A percentile compares a stretch with the other conserved stretches of the same genome.
Evolutionary conservation across 148 eudicot genomes (phyloP).

Genomic region (Oxyria digyna): DNA sequence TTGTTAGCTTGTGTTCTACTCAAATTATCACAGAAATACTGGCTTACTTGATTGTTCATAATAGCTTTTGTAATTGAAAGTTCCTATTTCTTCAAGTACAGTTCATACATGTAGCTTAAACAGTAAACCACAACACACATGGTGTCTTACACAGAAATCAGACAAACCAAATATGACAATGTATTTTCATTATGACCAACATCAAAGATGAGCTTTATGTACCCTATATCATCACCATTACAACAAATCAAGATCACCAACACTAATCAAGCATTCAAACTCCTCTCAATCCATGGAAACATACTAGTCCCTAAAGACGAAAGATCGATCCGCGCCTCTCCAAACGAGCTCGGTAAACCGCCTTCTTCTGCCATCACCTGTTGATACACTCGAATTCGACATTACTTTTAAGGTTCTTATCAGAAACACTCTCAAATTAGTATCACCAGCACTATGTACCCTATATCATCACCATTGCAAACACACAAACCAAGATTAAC

Average conservation of each 20-base stretch:
- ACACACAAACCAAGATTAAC: not conserved
- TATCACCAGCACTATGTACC: too few species aligned
- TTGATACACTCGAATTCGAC: too few species aligned
- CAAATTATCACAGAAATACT: not conserved
- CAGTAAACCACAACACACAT: not conserved
- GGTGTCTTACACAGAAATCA: too few species aligned
- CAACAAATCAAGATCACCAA: too few species aligned
- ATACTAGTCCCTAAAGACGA: slow-evolving; percentile 8
- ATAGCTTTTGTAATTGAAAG: not conserved
- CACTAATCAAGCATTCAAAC: not conserved
- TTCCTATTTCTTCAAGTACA: not conserved
- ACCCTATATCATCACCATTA: not conserved
- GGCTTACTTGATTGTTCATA: not conserved
- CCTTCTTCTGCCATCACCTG: too few species aligned
- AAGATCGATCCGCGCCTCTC: slow-evolving; percentile 9
- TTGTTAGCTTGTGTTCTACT: not conserved
- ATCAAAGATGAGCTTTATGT: not conserved
- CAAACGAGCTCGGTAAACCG: slow-evolving; percentile 16
- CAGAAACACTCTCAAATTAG: too few species aligned
- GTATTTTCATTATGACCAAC: too few species aligned
- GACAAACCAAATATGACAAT: too few species aligned
- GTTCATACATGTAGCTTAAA: not conserved
- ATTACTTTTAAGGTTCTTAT: too few species aligned
- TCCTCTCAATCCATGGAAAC: not conserved
- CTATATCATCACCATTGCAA: not conserved